A percentile compares a stretch with the other conserved stretches of the same genome.
These are phyloP conservation scores for Microbotryum scabiosae DNA, from an alignment of 1,284 basidiomycete species.

Conservation along the genomic window DNA sequence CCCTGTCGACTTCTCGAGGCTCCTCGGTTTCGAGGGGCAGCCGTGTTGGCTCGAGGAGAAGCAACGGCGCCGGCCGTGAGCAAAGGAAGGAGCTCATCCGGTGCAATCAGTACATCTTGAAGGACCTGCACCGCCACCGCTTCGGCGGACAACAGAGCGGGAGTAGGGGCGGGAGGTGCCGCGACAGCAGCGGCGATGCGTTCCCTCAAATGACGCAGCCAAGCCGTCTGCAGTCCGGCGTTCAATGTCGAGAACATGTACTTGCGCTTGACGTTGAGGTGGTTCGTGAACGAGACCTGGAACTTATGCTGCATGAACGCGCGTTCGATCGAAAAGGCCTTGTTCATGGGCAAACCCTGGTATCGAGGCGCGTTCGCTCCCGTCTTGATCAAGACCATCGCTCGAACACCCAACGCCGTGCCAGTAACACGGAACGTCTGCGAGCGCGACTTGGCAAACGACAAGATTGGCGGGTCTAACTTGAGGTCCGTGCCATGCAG, in stretches of 20 bases:
- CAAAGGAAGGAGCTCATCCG: conserved; percentile 32
- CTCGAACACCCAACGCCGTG: conserved; percentile 59
- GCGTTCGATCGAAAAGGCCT: conserved; percentile 68
- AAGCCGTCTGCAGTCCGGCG: conserved; percentile 60
- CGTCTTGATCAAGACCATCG: conserved; percentile 67
- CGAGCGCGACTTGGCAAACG: conserved; percentile 63
- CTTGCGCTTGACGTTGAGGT: conserved; percentile 59
- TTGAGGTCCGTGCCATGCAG: conserved; percentile 73
- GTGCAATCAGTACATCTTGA: conserved; percentile 64
- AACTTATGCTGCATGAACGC: conserved; percentile 62
- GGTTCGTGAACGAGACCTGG: conserved; percentile 71
- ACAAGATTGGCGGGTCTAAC: conserved; percentile 74
- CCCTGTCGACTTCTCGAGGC: conserved; percentile 1
- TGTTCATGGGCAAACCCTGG: conserved; percentile 64
- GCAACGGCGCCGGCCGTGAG: conserved; percentile 25
- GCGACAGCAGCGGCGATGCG: conserved; percentile 51
- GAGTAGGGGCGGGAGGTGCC: conserved; percentile 40
- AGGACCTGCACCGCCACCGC: conserved; percentile 67
- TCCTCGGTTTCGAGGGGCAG: conserved; percentile 12
- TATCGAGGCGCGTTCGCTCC: conserved; percentile 74
- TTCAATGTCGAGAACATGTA: conserved; percentile 90
- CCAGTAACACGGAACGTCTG: conserved; percentile 82
- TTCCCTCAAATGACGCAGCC: conserved; percentile 59
- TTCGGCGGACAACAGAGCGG: conserved; percentile 57
- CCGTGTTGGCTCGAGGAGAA: conserved; percentile 25